A percentile compares a stretch with the other conserved stretches of the same genome.
These are phyloP conservation scores for Rhodocollybia butyracea DNA, from an alignment of 768 basidiomycete genomes.

Conservation along the genomic window DNA sequence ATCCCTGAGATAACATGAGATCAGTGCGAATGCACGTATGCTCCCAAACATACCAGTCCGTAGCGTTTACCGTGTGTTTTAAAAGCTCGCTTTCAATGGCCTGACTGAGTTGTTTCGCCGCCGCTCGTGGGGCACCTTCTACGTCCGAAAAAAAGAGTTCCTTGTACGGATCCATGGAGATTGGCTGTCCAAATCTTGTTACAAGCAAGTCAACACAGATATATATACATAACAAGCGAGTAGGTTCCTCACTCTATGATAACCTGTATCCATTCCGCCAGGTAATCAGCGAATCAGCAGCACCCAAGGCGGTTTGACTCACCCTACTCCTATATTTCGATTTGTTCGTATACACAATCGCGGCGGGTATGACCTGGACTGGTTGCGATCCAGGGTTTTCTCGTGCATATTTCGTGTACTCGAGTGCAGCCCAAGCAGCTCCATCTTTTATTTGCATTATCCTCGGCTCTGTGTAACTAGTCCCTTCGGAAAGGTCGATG, in stretches of 20 bases:
- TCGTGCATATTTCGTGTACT: conserved; percentile 79
- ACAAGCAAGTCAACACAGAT: conserved; percentile 7
- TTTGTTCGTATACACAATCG: conserved; percentile 95
- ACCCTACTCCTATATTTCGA: conserved; percentile 91
- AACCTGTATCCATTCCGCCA: no score
- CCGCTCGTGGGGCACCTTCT: conserved; percentile 68
- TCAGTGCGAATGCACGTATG: neutral
- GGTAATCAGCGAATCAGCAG: conserved; percentile 5
- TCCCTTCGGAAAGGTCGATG: no score
- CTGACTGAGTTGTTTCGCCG: conserved; percentile 84
- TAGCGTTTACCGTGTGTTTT: conserved; percentile 83
- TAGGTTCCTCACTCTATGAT: conserved; percentile 62
- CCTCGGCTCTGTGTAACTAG: conserved; percentile 88
- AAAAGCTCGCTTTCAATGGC: conserved; percentile 68
- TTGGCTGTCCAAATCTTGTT: conserved; percentile 77
- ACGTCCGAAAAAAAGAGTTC: conserved; percentile 70
- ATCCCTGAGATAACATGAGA: conserved; percentile 52
- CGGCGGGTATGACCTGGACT: conserved; percentile 72
- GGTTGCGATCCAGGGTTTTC: conserved; percentile 51
- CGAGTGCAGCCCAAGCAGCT: conserved; percentile 91
- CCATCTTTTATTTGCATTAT: conserved; percentile 95
- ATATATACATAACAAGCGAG: neutral
- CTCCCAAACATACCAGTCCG: conserved; percentile 73
- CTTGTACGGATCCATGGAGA: conserved; percentile 69
- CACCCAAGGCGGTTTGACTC: conserved; percentile 34